Conservation (phyloP, 768 basidiomycete species). For the Piloderma croceum region DNA sequence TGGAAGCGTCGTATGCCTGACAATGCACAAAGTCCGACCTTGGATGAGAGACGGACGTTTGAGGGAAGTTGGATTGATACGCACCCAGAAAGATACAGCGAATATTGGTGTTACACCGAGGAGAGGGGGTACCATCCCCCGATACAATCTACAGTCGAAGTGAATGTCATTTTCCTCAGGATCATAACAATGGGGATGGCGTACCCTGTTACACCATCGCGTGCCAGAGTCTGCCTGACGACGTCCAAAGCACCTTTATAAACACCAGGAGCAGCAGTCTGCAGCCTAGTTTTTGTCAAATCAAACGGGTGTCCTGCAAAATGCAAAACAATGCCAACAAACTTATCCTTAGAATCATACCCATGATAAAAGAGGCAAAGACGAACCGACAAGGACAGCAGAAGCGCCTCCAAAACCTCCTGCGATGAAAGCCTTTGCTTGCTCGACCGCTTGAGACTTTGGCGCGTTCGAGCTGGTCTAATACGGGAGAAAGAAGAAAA, state of each 20-base stretch:
- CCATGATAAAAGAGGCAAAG: not conserved
- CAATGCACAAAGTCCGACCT: no score
- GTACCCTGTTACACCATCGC: conserved; percentile 86
- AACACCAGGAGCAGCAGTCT: conserved; percentile 82
- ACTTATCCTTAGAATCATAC: conserved; percentile 1
- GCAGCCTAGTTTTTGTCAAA: conserved; percentile 91
- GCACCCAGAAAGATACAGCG: conserved; percentile 95
- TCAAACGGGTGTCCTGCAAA: conserved; percentile 91
- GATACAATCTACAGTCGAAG: conserved; percentile 66
- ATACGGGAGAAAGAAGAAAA: no score
- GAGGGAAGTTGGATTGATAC: no score
- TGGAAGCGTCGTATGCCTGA: conserved; percentile 91
- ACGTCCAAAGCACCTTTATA: conserved; percentile 94
- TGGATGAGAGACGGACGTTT: not conserved
- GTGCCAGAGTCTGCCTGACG: conserved; percentile 83
- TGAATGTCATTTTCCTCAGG: not conserved
- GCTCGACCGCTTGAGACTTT: conserved; percentile 27
- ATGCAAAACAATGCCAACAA: conserved; percentile 1
- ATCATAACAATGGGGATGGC: conserved; percentile 11
- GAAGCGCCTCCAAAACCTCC: conserved; percentile 90
- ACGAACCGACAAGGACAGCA: conserved; percentile 86
- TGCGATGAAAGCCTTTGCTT: conserved; percentile 81
- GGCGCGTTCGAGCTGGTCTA: no score
- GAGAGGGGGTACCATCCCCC: conserved; percentile 89
- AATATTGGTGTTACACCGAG: conserved; percentile 97